Percentiles rank a stretch among this genome's conserved stretches.
phyloP scores from a whole-genome alignment of 805 yeast species.

The Nadsonia fulvescens region DNA sequence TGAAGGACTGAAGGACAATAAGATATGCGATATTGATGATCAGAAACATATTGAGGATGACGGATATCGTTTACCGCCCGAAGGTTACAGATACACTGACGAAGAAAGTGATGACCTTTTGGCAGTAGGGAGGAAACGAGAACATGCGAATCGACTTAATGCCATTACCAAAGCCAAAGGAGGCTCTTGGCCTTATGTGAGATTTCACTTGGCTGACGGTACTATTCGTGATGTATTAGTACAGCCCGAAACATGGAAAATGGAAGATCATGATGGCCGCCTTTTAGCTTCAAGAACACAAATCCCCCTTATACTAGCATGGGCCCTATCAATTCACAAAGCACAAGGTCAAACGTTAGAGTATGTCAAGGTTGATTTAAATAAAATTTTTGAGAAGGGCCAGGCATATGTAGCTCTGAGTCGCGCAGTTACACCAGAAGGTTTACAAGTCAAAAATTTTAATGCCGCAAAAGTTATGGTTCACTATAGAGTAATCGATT shows the following conservation, averaged over 20 bases:
- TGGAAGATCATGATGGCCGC: constrained; percentile 55
- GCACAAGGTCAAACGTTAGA: constrained; percentile 86
- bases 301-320: constrained; percentile 78
- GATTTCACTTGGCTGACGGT: constrained; percentile 57
- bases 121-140: constrained; percentile 1
- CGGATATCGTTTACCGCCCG: constrained; percentile 1
- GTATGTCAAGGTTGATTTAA: constrained; percentile 58
- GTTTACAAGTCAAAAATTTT: constrained; percentile 69
- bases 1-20: constrained; percentile 4
- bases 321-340: constrained; percentile 93
- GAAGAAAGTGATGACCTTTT: constrained; percentile 8
- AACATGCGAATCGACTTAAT: constrained; percentile 1
- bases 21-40: neutral
- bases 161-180: constrained; percentile 3
- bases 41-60: neutral
- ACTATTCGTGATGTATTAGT: constrained; percentile 58
- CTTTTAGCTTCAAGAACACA: constrained; percentile 61
- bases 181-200: constrained; percentile 46
- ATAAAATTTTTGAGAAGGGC: constrained; percentile 68
- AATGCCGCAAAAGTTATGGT: constrained; percentile 44
- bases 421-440: constrained; percentile 69
- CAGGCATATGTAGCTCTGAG: constrained; percentile 94
- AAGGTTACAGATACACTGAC: constrained; percentile 2
- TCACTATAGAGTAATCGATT: constrained; percentile 49
- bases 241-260: constrained; percentile 65